These are phyloP conservation scores for Odontarrhena argentea DNA, from an alignment of 345 rosid species.

Conservation along the genomic window DNA sequence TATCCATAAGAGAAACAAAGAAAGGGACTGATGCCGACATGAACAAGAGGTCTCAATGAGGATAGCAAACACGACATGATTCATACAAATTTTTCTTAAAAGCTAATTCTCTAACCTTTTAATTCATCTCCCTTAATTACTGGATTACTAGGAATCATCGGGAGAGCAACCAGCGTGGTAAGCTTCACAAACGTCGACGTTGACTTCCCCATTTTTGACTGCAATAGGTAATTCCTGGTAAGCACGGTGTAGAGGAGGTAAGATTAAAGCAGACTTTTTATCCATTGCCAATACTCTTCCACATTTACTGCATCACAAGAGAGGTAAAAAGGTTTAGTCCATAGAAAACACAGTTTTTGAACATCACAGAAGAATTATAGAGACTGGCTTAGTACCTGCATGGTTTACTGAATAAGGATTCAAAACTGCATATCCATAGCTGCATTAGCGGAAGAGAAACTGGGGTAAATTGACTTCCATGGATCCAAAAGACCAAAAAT, in stretches of 20 bases:
- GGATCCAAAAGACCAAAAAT: conserved; percentile 22
- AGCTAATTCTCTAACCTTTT: conserved; percentile 16
- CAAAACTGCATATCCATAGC: conserved; percentile 90
- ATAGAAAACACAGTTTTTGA: background rate
- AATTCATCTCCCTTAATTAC: background rate
- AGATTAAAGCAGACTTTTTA: conserved; percentile 53
- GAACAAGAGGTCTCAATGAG: conserved; percentile 14
- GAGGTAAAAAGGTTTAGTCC: conserved; percentile 18
- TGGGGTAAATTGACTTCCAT: conserved; percentile 4
- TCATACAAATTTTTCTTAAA: conserved; percentile 1
- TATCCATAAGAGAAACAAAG: conserved; percentile 2
- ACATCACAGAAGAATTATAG: conserved; percentile 6
- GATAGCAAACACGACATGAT: background rate
- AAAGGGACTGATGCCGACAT: background rate
- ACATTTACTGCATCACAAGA: conserved; percentile 61
- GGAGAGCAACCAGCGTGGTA: conserved; percentile 60
- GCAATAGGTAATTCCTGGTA: conserved; percentile 42
- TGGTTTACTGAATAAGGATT: conserved; percentile 63
- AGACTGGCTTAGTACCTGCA: conserved; percentile 58
- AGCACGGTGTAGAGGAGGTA: conserved; percentile 61
- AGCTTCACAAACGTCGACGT: conserved; percentile 42
- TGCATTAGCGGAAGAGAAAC: conserved; percentile 37
- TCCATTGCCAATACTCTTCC: conserved; percentile 75
- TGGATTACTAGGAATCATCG: conserved; percentile 39
- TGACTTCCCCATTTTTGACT: conserved; percentile 41